Base-by-base conservation (phyloP, 106 monocot species). In the Dendrobium huoshanense region DNA sequence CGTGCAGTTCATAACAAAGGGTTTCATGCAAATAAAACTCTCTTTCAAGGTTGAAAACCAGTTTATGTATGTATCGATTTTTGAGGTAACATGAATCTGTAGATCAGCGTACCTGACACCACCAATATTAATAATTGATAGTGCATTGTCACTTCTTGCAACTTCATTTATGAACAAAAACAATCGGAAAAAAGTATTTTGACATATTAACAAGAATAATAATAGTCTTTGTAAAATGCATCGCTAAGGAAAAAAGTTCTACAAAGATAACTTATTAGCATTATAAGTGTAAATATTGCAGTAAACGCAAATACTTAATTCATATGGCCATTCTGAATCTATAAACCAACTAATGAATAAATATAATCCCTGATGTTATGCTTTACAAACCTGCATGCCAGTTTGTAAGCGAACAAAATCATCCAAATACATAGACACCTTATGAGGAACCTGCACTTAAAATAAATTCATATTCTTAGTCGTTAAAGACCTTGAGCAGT, bases 301-400 rank as follows among this genome's bases (percentile, higher is more conserved):
- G 64, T 51, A 24, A 65, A 65, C 25, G 64, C 6, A 65, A 24
- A 65, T 24, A 65, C 7, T 65, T 65, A 65, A 22, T 24, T 24
- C 64, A 11, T 25, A 65, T 25, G 25, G 64, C n/a, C 64, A 70
- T 37, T 37, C 29, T 33, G 70, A 70, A 37, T 37, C 1, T 40
- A 70, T 13, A 37, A 33, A 70, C 15, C 29, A 37, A 37, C 2
- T 65, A 25, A 8, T 65, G 25, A 70, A 33, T 70, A 70, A 70
- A 70, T 0, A 37, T 16, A 33, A 70, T 70, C 9, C 29, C 70
- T 24, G 25, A 70, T 33, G 37, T 70, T 70, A 33, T 58, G 72
- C 74, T 59, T 67, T 5, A 58, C 25, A 54, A 82, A 94, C 98
- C 98, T 98, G 98, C 94, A 98, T 81, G 31, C 98, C 98, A 77